Evolutionary conservation across 768 basidiomycete species (phyloP), one percentile per base, ranked within the genome.

Genomic region (Xerocomus spinulosus): DNA sequence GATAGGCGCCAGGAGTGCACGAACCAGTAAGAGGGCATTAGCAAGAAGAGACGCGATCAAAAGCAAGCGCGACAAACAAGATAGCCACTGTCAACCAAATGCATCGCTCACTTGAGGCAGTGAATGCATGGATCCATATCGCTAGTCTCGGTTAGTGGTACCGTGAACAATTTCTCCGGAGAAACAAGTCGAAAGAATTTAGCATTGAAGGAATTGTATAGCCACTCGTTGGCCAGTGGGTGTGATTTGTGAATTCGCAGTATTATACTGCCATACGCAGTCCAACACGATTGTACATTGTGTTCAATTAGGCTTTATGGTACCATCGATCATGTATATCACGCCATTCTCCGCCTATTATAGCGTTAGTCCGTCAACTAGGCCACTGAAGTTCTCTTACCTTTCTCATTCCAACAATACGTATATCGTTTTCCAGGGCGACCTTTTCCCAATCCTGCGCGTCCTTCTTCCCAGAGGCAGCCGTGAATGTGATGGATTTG

Each of bases 341-440:
- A 76, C 59, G 5, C 75, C 73, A 44, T 76, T 76, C 21, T 56
- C 59, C n/a, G 66, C 75, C 75, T 76, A 21, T 4, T 12, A 33
- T 18, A 2, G 18, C 2, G 45, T 60, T 33, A 49, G 37, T 42
- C 43, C 15, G 15, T 9, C 8, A 34, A 45, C 23, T 8, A 42
- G 28, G 36, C 13, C 12, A 9, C 13, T 28, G 14, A 48, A 4
- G 12, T 30, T 1, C 2, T 9, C 72, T 42, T 42, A 87, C 90
- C 76, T 85, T 75, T 62, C 77, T 83, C 75, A 72, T 79, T 1
- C 62, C 73, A 18, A 79, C 53, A 34, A 92, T 83, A 33, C 64
- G 75, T 9, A 79, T 64, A 12, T 75, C 75, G 32, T 73, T 75
- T 45, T 83, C 78, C 12, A 92, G 56, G 0, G 73, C 72, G 7